A percentile compares a stretch with the other conserved stretches of the same genome.
phyloP scores from a whole-genome alignment of 2,329 filamentous ascomycete species.

The Aureobasidium sp. region DNA sequence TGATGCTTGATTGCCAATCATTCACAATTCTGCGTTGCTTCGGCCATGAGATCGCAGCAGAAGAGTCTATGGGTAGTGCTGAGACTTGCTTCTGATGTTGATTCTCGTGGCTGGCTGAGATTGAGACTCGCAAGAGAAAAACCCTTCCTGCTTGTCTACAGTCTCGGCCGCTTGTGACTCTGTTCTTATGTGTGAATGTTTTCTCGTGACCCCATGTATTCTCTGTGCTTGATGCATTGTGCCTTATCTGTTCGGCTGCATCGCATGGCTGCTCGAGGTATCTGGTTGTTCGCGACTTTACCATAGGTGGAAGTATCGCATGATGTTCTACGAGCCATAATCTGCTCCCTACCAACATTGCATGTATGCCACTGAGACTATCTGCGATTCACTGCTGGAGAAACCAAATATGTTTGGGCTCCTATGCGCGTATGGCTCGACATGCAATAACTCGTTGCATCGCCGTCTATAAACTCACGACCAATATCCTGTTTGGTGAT shows the following conservation, averaged over 20 bases:
- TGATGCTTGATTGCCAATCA: conserved; percentile 88
- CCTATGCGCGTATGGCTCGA: no score
- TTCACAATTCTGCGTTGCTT: conserved; percentile 16
- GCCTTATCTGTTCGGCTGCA: not conserved
- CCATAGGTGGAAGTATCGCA: no score
- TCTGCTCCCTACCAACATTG: no score
- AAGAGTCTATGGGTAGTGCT: not conserved
- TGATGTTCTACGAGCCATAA: no score
- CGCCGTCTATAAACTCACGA: no score
- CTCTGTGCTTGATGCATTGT: not conserved
- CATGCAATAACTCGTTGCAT: no score
- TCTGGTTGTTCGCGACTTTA: no score
- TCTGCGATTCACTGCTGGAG: no score
- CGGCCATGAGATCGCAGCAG: not conserved
- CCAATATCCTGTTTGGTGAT: no score
- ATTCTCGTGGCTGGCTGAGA: not conserved
- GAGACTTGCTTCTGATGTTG: not conserved
- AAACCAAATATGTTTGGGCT: no score
- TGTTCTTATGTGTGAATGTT: not conserved
- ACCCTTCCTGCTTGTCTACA: not conserved
- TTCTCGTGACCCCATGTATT: not conserved
- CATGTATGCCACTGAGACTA: no score
- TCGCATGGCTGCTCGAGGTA: not conserved
- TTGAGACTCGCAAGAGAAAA: not conserved
- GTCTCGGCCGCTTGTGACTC: not conserved